phyloP scores from a whole-genome alignment of 192 early-diverging fungal species.

The Entrophospora sp. region DNA sequence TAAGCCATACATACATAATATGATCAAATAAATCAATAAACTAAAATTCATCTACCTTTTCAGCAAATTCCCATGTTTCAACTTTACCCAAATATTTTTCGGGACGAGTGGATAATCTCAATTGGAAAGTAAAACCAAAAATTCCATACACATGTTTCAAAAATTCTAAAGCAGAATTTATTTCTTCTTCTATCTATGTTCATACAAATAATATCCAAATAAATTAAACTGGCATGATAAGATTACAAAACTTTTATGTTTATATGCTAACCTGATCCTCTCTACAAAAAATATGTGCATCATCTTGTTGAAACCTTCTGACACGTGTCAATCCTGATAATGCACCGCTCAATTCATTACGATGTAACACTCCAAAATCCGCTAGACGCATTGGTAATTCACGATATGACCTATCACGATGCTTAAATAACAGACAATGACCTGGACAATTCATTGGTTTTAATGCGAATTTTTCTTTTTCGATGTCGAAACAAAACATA shows the following conservation, averaged over 20 bases:
- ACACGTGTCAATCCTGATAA: slow-evolving; percentile 92
- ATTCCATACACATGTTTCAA: slow-evolving; percentile 83
- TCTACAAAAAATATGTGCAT: slow-evolving; percentile 97
- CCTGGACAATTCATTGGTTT: slow-evolving; percentile 99
- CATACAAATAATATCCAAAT: too few species aligned
- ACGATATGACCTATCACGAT: slow-evolving; percentile 89
- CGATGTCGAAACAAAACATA: slow-evolving; percentile 92
- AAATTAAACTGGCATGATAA: too few species aligned
- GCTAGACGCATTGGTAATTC: slow-evolving; percentile 92
- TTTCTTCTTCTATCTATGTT: slow-evolving; percentile 73
- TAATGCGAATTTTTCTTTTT: slow-evolving; percentile 94
- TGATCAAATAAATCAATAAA: background rate
- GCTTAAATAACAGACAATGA: slow-evolving; percentile 94
- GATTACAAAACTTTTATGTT: slow-evolving; percentile 10
- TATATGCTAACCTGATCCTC: slow-evolving; percentile 62
- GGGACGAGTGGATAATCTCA: slow-evolving; percentile 92
- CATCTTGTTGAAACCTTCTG: slow-evolving; percentile 98
- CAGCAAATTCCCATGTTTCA: slow-evolving; percentile 87
- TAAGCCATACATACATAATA: background rate
- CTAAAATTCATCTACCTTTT: slow-evolving; percentile 40
- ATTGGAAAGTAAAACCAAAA: slow-evolving; percentile 88
- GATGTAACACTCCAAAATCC: slow-evolving; percentile 97
- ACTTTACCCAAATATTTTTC: slow-evolving; percentile 91
- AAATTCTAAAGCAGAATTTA: slow-evolving; percentile 79
- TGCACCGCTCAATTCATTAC: slow-evolving; percentile 90